Conservation (phyloP, 441 rosid genomes). For the Mallotus japonicus region DNA sequence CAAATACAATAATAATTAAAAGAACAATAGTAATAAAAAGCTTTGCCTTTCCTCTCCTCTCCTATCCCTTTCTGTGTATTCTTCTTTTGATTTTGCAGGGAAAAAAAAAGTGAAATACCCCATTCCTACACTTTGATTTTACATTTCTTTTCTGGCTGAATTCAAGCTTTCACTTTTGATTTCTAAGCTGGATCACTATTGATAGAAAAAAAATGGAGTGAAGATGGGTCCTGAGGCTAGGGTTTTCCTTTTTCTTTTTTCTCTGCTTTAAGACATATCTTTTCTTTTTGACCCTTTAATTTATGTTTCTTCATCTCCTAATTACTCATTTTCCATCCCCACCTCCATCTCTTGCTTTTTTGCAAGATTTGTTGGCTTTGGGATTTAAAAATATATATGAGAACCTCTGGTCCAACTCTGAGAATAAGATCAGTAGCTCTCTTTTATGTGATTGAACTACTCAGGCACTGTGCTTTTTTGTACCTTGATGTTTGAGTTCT, state of each 20-base stretch:
- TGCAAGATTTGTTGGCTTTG: conserved; percentile 47
- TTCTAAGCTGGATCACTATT: conserved; percentile 15
- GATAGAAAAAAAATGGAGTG: neutral
- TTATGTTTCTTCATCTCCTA: conserved; percentile 2
- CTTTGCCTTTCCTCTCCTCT: conserved; percentile 22
- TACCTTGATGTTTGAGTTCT: conserved; percentile 52
- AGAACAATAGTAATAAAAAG: conserved; percentile 15
- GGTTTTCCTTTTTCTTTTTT: conserved; percentile 32
- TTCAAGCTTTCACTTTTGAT: conserved; percentile 36
- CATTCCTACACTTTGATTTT: conserved; percentile 27
- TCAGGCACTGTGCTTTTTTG: conserved; percentile 38
- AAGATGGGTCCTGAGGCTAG: conserved; percentile 39
- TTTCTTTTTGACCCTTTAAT: conserved; percentile 22
- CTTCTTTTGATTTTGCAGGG: conserved; percentile 25
- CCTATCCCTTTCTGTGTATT: conserved; percentile 27
- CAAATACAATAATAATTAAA: no score
- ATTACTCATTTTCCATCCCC: neutral
- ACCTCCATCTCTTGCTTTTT: conserved; percentile 18
- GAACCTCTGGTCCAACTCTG: conserved; percentile 40
- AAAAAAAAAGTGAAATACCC: conserved; percentile 13
- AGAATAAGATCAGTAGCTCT: conserved; percentile 38
- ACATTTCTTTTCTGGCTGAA: conserved; percentile 34
- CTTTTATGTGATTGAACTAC: conserved; percentile 66
- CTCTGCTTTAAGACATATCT: conserved; percentile 27
- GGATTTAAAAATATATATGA: conserved; percentile 28